Evolutionary conservation across 1,284 basidiomycete genomes (phyloP), one percentile per base, ranked within the genome.

Genomic region (Leccinum subspadiceum): DNA sequence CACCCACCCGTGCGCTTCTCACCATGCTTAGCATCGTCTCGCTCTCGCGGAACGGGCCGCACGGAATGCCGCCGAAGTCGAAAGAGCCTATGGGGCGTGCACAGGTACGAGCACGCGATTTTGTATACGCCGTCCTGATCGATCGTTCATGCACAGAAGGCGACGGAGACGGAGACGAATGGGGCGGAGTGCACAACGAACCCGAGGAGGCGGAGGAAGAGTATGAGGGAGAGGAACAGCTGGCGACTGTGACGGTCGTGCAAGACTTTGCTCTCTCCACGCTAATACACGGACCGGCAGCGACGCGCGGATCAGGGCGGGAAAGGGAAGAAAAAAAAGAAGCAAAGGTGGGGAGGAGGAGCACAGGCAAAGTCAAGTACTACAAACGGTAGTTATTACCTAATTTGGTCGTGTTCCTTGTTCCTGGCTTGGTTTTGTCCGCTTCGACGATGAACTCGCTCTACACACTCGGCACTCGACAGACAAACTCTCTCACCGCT

Each of bases 381-480:
- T 24, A 24, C 24, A 33, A 33, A 33, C 31, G 31, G 31, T 90
- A 90, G 67, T 82, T 87, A 22, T 51, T 20, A 37, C 24, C 22
- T n/a, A 17, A 33, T 52, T 51, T 53, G 13, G 22, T 1, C 77
- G 10, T 75, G 55, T 24, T 46, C 58, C 15, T 35, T 39, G 37
- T 56, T 65, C 22, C 60, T 60, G 54, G 31, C 8, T 17, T 22
- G 5, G 31, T 7, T n/a, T 56, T 51, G 20, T 39, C 26, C 17
- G 33, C 54, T 46, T 56, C 62, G 15, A 58, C 59, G 33, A 96
- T 97, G 94, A 96, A 97, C 78, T 94, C 94, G 33, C 81, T 98
- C 24, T 97, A 97, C 78, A 93, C 93, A 1, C 89, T 93, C 53
- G 95, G 94, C 2, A 90, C 96, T 17, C 84, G 95, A 49, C 95